phyloP scores from a whole-genome alignment of 331 rosid genomes.

The Erythrophleum ivorense region DNA sequence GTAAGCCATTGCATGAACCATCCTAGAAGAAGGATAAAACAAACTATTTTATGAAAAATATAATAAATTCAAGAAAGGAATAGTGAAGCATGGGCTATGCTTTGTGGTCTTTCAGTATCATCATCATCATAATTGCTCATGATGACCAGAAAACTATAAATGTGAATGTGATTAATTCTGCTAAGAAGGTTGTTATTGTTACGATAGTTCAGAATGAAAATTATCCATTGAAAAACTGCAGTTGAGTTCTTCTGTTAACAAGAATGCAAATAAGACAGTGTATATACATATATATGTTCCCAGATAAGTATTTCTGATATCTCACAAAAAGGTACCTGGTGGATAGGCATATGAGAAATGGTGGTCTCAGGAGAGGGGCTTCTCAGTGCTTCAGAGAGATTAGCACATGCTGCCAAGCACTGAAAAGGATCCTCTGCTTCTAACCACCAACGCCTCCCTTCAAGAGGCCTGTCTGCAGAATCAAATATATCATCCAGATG shows the following conservation, averaged over 20 bases:
- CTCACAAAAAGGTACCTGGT: slow-evolving; percentile 66
- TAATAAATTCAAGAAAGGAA: slow-evolving; percentile 24
- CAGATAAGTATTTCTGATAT: slow-evolving; percentile 20
- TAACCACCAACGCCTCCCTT: slow-evolving; percentile 93
- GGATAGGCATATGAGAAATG: slow-evolving; percentile 83
- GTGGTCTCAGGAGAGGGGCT: slow-evolving; percentile 80
- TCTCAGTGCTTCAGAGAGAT: slow-evolving; percentile 83
- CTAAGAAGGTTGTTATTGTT: slow-evolving; percentile 10
- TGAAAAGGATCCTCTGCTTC: slow-evolving; percentile 96
- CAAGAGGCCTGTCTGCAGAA: slow-evolving; percentile 84
- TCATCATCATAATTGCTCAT: slow-evolving; percentile 25
- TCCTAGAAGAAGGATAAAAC: slow-evolving; percentile 60
- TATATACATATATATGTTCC: not conserved
- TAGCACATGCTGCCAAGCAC: slow-evolving; percentile 83
- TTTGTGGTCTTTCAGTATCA: slow-evolving; percentile 30
- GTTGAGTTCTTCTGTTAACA: not conserved
- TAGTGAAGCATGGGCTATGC: slow-evolving; percentile 28
- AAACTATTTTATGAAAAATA: slow-evolving; percentile 21
- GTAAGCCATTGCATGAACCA: slow-evolving; percentile 98
- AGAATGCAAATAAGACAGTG: slow-evolving; percentile 23
- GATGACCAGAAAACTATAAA: not conserved
- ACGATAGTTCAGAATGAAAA: slow-evolving; percentile 22
- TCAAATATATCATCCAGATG: slow-evolving; percentile 77
- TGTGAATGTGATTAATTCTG: not conserved
- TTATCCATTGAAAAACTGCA: slow-evolving; percentile 9